Percentiles rank a stretch among this genome's conserved stretches.
These are phyloP conservation scores for Arthrobotrys iridis DNA, from an alignment of 2,329 filamentous ascomycete species.

Conservation along the genomic window DNA sequence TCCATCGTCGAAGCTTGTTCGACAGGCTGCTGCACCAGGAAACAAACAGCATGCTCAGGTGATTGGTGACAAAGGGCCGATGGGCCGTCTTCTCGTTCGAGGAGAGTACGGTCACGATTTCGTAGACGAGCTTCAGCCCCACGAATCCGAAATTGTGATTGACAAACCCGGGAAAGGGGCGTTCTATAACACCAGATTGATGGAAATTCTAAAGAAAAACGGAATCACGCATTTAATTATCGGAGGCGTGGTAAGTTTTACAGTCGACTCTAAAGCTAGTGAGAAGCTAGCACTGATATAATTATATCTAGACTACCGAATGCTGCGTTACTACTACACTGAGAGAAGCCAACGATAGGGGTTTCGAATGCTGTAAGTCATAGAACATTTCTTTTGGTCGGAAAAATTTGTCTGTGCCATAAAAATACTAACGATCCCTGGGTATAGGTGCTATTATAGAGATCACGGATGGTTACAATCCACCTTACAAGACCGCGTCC, in stretches of 20 bases:
- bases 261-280: conserved; percentile 27
- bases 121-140: conserved; percentile 66
- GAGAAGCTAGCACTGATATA: conserved; percentile 23
- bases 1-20: conserved; percentile 65
- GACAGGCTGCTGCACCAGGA: conserved; percentile 65
- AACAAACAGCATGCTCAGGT: conserved; percentile 63
- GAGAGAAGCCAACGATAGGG: conserved; percentile 70
- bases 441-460: conserved; percentile 61
- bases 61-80: conserved; percentile 67
- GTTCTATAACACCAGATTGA: conserved; percentile 69
- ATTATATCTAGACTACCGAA: conserved; percentile 52
- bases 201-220: conserved; percentile 67
- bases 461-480: conserved; percentile 61
- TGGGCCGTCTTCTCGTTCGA: conserved; percentile 67
- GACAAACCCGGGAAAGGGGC: conserved; percentile 71
- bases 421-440: background rate
- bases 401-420: too few species aligned
- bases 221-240: conserved; percentile 70
- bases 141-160: conserved; percentile 67
- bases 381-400: too few species aligned
- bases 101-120: conserved; percentile 69
- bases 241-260: conserved; percentile 46
- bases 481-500: conserved; percentile 60
- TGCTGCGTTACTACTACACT: conserved; percentile 69
- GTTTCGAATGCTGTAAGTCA: conserved; percentile 68